Evolutionary conservation across 2,329 filamentous ascomycete genomes (phyloP), one percentile per base, ranked within the genome.

Genomic region (Penicillium sp.): DNA sequence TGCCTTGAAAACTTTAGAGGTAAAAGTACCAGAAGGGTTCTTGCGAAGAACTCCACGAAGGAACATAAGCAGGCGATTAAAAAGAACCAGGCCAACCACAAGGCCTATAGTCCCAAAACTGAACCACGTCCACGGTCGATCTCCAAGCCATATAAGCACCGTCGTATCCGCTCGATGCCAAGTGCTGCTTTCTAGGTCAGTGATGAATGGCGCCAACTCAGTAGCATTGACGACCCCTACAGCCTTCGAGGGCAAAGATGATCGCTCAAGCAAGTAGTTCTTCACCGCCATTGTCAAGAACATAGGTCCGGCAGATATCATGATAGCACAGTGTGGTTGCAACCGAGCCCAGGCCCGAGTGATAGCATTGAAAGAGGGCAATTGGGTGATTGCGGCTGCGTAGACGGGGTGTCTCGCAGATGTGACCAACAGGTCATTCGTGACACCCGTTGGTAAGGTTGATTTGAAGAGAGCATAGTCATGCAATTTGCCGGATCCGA

Each of bases 241-340:
- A n/a, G 2, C 6, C 34, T 2, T 6, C 1, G 33, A 36, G 2
- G 16, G 34, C 1, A 38, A 9, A 21, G 16, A 21, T 21, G 16
- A 3, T 16, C 46, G 39, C 24, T 53, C 6, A 12, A 53, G 31
- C 15, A 53, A 41, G 43, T 50, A 50, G 2, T 47, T 31, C 39
- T 50, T 50, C 6, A 34, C 24, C 6, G 47, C 51, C 43, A 53
- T 28, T 13, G 51, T 50, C 18, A 53, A 15, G 15, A 53, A 53
- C 51, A 53, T 44, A 3, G 47, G 51, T 13, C 51, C 51, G 15
- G 51, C 29, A 9, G 51, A 53, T 18, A 53, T 47, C 51, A 53
- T 53, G 29, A 50, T 47, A 6, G 51, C 51, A 24, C 21, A 47
- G 31, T 53, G 44, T 16, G 51, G 51, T 9, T 49, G 51, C 43